These are phyloP conservation scores for Torrubiella hemipterigena DNA, from an alignment of 2,329 filamentous ascomycete species.

Conservation along the genomic window DNA sequence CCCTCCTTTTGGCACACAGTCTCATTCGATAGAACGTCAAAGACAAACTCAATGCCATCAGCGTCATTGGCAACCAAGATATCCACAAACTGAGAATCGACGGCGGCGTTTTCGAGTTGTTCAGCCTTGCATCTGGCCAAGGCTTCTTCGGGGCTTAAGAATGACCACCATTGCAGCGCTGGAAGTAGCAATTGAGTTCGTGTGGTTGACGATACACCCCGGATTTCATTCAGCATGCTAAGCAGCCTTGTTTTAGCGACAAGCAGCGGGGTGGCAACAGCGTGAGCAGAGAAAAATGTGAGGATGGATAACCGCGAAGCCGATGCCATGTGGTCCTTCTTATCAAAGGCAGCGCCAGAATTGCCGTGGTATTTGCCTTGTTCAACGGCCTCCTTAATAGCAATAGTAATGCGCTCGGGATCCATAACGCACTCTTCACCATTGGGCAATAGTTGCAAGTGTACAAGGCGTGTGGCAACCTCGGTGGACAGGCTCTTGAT, in stretches of 20 bases:
- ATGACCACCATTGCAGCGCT: slow-evolving; percentile 56
- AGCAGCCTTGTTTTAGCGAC: slow-evolving; percentile 61
- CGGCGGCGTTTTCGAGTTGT: slow-evolving; percentile 26
- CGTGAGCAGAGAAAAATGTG: slow-evolving; percentile 62
- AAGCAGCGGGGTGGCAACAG: slow-evolving; percentile 54
- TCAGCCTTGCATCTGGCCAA: slow-evolving; percentile 25
- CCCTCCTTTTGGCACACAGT: slow-evolving; percentile 26
- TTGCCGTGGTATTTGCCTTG: slow-evolving; percentile 25
- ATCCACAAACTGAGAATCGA: slow-evolving; percentile 35
- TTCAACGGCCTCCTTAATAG: slow-evolving; percentile 35
- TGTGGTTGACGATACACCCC: slow-evolving; percentile 55
- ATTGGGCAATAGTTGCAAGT: slow-evolving; percentile 56
- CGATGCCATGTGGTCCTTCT: slow-evolving; percentile 44
- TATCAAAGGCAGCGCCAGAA: slow-evolving; percentile 29
- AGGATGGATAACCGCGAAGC: slow-evolving; percentile 53
- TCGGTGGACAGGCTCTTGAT: slow-evolving; percentile 47
- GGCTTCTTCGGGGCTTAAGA: slow-evolving; percentile 38
- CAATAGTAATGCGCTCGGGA: slow-evolving; percentile 52
- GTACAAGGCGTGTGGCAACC: slow-evolving; percentile 48
- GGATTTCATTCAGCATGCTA: slow-evolving; percentile 59
- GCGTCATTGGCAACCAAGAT: slow-evolving; percentile 42
- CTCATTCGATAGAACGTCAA: slow-evolving; percentile 32
- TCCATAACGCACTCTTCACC: slow-evolving; percentile 84
- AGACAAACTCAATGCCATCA: slow-evolving; percentile 37
- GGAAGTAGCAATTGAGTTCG: slow-evolving; percentile 70